Percentiles rank a stretch among this genome's conserved stretches.
phyloP scores from a whole-genome alignment of 225 moss, liverwort and hornwort genomes.

The Anthoceros angustus region DNA sequence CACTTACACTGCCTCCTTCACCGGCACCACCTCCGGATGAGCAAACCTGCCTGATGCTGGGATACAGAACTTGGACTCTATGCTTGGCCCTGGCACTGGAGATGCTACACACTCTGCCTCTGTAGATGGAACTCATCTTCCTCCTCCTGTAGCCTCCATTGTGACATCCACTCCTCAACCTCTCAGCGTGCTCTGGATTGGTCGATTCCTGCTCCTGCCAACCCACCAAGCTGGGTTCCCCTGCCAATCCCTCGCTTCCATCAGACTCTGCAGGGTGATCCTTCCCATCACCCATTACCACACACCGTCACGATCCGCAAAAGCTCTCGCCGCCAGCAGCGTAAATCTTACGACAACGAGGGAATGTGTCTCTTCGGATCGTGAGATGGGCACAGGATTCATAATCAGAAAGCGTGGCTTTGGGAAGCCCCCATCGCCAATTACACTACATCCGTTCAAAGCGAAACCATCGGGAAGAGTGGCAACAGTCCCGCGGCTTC shows the following conservation, averaged over 20 bases:
- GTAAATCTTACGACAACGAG: no score
- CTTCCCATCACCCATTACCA: no score
- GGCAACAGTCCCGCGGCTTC: no score
- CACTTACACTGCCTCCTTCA: background rate
- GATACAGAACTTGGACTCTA: background rate
- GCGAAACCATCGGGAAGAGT: no score
- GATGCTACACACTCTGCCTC: background rate
- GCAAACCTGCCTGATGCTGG: background rate
- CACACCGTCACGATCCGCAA: no score
- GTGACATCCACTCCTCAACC: background rate
- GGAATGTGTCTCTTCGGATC: no score
- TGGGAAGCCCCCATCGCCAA: no score
- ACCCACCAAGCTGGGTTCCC: background rate
- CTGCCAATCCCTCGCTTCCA: background rate
- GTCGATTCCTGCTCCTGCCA: background rate
- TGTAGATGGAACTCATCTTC: background rate
- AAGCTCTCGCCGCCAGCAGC: no score
- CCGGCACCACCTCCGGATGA: background rate
- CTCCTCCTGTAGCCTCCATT: background rate
- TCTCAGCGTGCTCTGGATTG: background rate
- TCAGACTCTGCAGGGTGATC: no score
- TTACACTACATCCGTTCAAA: no score
- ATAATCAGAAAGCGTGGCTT: no score
- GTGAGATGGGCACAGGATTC: no score
- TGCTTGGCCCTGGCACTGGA: background rate